Evolutionary conservation across 495 filamentous ascomycete species (phyloP).

Genomic region (Penicillium verhagenii): DNA sequence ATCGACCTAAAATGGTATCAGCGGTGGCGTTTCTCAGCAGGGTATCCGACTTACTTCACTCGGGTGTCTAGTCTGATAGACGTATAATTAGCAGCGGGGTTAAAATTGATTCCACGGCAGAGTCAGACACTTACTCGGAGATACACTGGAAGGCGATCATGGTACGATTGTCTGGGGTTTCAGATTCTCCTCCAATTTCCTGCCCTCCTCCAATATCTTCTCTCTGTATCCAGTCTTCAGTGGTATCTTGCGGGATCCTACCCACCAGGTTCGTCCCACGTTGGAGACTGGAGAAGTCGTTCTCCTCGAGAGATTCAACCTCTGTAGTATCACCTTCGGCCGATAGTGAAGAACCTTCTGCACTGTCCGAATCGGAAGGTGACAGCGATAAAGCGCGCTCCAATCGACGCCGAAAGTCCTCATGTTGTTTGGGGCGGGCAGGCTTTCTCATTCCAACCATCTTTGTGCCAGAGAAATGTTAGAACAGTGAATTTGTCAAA

Average conservation of each 20-base stretch:
- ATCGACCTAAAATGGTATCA: neutral
- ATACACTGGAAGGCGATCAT: neutral
- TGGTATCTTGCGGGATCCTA: neutral
- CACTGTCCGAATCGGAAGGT: neutral
- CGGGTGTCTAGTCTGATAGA: neutral
- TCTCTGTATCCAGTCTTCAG: neutral
- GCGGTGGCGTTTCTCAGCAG: neutral
- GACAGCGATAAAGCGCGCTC: slow-evolving; percentile 1
- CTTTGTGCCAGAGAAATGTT: neutral
- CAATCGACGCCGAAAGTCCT: neutral
- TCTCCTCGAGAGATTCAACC: neutral
- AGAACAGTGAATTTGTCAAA: neutral
- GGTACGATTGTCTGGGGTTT: neutral
- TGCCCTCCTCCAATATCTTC: neutral
- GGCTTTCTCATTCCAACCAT: neutral
- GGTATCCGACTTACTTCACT: neutral
- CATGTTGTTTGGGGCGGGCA: neutral
- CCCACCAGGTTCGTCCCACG: neutral
- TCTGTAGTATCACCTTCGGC: neutral
- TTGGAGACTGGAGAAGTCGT: neutral
- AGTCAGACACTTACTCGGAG: neutral
- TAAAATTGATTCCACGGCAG: neutral
- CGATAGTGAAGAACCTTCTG: neutral
- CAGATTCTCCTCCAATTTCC: neutral
- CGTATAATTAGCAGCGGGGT: neutral